Base-by-base conservation (phyloP, 73 alveolate species). In the Stentor roeselii region DNA sequence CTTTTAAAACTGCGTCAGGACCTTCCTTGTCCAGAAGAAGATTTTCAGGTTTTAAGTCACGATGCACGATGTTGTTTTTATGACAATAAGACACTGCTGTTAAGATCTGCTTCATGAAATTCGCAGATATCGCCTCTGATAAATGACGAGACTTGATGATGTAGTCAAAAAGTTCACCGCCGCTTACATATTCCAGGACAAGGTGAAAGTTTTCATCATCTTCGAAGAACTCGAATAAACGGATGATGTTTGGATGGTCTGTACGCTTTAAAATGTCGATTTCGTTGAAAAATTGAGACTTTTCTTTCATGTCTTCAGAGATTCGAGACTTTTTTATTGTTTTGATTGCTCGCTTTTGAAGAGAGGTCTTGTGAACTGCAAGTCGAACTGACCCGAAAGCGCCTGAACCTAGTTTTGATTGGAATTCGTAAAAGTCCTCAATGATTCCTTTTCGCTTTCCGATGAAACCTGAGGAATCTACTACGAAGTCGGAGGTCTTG, bases 31-130 rank as follows among this genome's bases (percentile, higher is more conserved):
- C 91, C 32, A 86, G 82, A 50, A 86, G 59, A 2, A 86, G 82
- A 86, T 86, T 86, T 78, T 86, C 91, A 36, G 91, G 91, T 42
- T 86, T 86, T 86, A 86, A 86, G 76, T 86, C 91, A 38, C 91
- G 74, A 78, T 86, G 91, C 38, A 86, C 78, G 58, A 86, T 86
- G 59, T 86, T 85, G 87, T 78, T 85, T 40, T 30, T 59, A 85
- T 85, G 90, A 75, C 90, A 85, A 75, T 85, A 85, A 50, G 40
- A 76, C 60, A 85, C 86, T 59, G 90, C 90, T 35, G 84, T 60
- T 85, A 85, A 85, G 15, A 85, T 85, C 61, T 85, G 85, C 4
- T 60, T 75, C 84, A 85, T 74, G 80, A 78, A 85, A 82, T 83
- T 60, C 3, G 86, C 90, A 15, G 90, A 61, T 40, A 85, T 27